A percentile compares a stretch with the other conserved stretches of the same genome.
phyloP scores from a whole-genome alignment of 108 stramenopile species.

The Discostella stelligeroides region DNA sequence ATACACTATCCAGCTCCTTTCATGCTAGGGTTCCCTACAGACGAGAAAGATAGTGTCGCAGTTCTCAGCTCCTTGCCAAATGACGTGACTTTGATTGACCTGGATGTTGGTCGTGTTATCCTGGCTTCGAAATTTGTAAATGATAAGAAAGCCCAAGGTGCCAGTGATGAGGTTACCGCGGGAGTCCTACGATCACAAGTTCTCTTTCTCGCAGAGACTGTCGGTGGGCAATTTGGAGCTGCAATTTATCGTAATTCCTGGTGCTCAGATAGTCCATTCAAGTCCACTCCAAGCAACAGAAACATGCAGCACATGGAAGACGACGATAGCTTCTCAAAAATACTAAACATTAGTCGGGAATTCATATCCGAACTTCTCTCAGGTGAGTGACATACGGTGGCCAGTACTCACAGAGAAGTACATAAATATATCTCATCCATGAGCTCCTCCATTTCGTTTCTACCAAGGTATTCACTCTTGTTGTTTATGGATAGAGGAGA shows the following conservation, averaged over 20 bases:
- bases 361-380: constrained; percentile 72
- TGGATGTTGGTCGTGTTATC: constrained; percentile 89
- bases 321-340: constrained; percentile 22
- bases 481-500: constrained; percentile 83
- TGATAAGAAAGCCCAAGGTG: constrained; percentile 41
- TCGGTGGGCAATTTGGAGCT: constrained; percentile 68
- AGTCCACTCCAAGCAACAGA: constrained; percentile 9
- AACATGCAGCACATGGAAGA: constrained; percentile 1
- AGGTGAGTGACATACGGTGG: constrained; percentile 40
- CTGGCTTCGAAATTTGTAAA: constrained; percentile 67
- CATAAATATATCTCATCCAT: too few species aligned
- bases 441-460: too few species aligned
- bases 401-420: too few species aligned
- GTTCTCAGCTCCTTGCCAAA: constrained; percentile 69
- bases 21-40: constrained; percentile 76
- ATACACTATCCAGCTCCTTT: constrained; percentile 90
- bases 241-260: constrained; percentile 63
- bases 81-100: constrained; percentile 86
- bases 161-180: constrained; percentile 28
- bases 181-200: constrained; percentile 72
- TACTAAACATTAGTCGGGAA: constrained; percentile 31
- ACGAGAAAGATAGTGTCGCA: constrained; percentile 62
- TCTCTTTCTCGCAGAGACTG: constrained; percentile 70
- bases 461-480: constrained; percentile 61
- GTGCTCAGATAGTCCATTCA: constrained; percentile 63